Evolutionary conservation across 1,139 yeast species (phyloP).

Genomic region (Hemisphaericaspora lyxosophila): DNA sequence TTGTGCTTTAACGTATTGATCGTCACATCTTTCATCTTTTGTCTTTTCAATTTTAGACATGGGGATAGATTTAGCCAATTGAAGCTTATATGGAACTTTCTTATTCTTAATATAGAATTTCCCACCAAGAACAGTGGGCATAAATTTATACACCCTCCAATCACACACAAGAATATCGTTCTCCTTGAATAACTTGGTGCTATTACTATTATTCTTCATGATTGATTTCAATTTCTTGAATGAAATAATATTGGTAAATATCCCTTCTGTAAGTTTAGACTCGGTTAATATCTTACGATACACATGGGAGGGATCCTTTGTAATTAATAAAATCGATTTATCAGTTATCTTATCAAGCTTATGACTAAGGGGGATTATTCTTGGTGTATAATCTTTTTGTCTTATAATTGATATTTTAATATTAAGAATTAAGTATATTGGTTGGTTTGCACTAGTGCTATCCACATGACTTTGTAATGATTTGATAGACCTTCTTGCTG

Average conservation of each 20-base stretch:
- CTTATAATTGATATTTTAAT: conserved; percentile 48
- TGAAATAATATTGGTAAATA: conserved; percentile 57
- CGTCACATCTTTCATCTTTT: conserved; percentile 58
- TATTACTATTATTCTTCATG: conserved; percentile 43
- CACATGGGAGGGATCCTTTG: conserved; percentile 65
- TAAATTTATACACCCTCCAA: conserved; percentile 57
- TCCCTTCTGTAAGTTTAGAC: conserved; percentile 54
- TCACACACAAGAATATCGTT: conserved; percentile 68
- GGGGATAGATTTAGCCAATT: conserved; percentile 56
- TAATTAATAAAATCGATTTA: conserved; percentile 55
- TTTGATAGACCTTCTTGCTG: conserved; percentile 24
- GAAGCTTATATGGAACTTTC: conserved; percentile 64
- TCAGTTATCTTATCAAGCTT: conserved; percentile 47
- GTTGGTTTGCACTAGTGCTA: not conserved
- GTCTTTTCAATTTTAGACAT: conserved; percentile 38
- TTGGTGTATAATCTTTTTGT: conserved; percentile 58
- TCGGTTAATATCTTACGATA: conserved; percentile 47
- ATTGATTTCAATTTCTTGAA: conserved; percentile 54
- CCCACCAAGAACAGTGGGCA: conserved; percentile 57
- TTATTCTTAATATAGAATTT: conserved; percentile 58
- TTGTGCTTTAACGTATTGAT: conserved; percentile 60
- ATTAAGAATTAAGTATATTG: conserved; percentile 55
- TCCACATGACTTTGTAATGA: conserved; percentile 19
- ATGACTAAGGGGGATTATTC: conserved; percentile 62
- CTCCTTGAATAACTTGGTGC: conserved; percentile 49